A percentile compares a stretch with the other conserved stretches of the same genome.
Conservation (phyloP, 331 rosid species). For the Saraca asoca region DNA sequence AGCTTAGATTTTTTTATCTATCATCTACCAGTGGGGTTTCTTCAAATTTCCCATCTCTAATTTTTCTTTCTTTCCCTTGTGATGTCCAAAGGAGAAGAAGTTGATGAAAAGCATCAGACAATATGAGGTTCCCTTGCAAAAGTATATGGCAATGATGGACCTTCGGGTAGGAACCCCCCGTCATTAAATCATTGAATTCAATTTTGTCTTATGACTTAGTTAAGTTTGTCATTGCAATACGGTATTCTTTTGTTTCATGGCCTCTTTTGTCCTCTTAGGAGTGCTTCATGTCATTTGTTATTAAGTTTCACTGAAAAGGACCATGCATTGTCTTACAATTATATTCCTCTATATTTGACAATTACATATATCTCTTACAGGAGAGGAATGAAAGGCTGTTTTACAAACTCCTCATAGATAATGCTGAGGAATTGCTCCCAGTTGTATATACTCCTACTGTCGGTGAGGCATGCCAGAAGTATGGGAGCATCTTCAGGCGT, state of each 20-base stretch:
- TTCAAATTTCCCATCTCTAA: neutral
- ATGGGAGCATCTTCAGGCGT: slow-evolving; percentile 87
- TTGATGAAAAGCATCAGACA: slow-evolving; percentile 69
- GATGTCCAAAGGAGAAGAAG: slow-evolving; percentile 63
- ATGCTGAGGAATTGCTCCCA: slow-evolving; percentile 95
- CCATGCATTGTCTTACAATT: neutral
- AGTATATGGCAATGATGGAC: slow-evolving; percentile 86
- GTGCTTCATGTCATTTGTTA: neutral
- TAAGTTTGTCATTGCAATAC: neutral
- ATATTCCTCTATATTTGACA: neutral
- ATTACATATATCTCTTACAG: slow-evolving; percentile 40
- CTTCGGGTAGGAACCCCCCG: slow-evolving; percentile 66
- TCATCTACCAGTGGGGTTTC: neutral
- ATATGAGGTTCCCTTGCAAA: slow-evolving; percentile 82
- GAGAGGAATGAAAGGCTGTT: slow-evolving; percentile 89
- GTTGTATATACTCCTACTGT: slow-evolving; percentile 95
- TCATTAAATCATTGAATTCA: slow-evolving; percentile 6
- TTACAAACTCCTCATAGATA: slow-evolving; percentile 85
- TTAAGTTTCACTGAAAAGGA: neutral
- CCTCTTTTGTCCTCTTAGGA: neutral
- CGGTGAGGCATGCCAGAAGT: slow-evolving; percentile 99
- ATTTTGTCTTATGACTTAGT: neutral
- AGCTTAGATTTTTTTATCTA: slow-evolving; percentile 4
- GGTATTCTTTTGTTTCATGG: neutral
- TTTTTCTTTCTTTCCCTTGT: neutral